A percentile compares a stretch with the other conserved stretches of the same genome.
Conservation (phyloP, 305 asterid genomes). For the Fraxinus greggii region DNA sequence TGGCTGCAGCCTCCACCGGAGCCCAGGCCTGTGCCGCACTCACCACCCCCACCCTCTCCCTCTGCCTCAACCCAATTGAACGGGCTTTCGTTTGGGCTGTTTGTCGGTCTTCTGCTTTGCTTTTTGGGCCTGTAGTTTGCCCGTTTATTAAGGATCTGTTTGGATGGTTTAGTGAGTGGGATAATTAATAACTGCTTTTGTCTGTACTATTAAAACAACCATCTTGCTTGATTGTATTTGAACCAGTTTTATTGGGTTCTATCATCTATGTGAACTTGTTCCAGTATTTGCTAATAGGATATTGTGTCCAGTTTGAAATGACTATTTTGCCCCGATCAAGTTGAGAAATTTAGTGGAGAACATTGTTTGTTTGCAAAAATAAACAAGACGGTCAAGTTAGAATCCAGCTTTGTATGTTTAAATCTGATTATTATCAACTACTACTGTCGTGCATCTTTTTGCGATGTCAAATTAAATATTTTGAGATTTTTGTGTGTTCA, state of each 20-base stretch:
- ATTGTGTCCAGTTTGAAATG: not conserved
- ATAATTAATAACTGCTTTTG: not conserved
- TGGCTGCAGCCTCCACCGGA: not conserved
- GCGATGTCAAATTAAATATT: too few relatives aligned
- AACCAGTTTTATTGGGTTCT: not conserved
- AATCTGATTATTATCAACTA: too few relatives aligned
- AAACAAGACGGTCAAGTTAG: too few relatives aligned
- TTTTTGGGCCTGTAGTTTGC: conserved; percentile 21
- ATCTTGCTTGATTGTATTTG: not conserved
- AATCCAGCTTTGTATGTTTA: too few relatives aligned
- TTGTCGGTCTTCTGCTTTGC: conserved; percentile 25
- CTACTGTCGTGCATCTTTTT: too few relatives aligned
- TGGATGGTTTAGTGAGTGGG: not conserved
- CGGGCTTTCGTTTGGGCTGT: conserved; percentile 12
- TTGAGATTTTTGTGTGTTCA: too few relatives aligned
- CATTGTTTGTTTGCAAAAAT: too few relatives aligned
- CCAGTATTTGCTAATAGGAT: not conserved
- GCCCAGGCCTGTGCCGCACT: not conserved
- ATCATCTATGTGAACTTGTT: not conserved
- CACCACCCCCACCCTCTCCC: not conserved
- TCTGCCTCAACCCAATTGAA: conserved; percentile 21
- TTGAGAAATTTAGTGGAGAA: not conserved
- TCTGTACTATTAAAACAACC: not conserved
- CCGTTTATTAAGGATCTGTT: not conserved
- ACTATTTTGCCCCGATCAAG: not conserved